Conservation (phyloP, 2,329 filamentous ascomycete species). For the Apiospora saccharicola region DNA sequence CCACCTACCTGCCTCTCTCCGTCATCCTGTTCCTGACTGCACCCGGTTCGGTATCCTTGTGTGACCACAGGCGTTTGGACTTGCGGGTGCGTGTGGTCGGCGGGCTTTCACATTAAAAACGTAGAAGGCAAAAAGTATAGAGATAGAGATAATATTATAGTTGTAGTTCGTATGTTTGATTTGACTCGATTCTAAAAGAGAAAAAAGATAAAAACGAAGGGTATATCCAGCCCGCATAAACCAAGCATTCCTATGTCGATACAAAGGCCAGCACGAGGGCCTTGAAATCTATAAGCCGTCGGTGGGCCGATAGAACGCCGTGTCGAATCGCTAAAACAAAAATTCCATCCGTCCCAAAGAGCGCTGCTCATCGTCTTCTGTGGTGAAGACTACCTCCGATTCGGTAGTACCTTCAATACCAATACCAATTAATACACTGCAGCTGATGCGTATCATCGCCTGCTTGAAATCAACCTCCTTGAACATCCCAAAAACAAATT, state of each 20-base stretch:
- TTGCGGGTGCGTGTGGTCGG: not conserved
- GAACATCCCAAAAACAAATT: conserved; percentile 11
- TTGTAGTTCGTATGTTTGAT: not conserved
- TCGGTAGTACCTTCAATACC: conserved; percentile 7
- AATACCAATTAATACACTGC: conserved; percentile 21
- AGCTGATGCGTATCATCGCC: not conserved
- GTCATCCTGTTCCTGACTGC: not conserved
- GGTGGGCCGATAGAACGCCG: conserved; percentile 21
- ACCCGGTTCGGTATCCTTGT: not conserved
- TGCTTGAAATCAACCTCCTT: conserved; percentile 17
- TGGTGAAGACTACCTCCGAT: not conserved
- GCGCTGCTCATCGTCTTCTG: conserved; percentile 10
- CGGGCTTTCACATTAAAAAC: no score
- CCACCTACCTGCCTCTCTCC: not conserved
- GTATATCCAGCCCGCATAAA: conserved; percentile 24
- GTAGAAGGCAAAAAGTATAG: not conserved
- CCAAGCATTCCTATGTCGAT: not conserved
- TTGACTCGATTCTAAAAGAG: conserved; percentile 12
- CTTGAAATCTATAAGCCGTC: conserved; percentile 23
- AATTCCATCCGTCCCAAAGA: conserved; percentile 9
- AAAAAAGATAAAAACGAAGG: conserved; percentile 10
- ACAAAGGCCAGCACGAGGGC: not conserved
- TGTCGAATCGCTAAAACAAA: conserved; percentile 6
- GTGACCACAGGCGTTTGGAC: not conserved
- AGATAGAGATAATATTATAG: not conserved